Conservation (phyloP, 2,329 filamentous ascomycete genomes). For the Colletotrichum siamense region DNA sequence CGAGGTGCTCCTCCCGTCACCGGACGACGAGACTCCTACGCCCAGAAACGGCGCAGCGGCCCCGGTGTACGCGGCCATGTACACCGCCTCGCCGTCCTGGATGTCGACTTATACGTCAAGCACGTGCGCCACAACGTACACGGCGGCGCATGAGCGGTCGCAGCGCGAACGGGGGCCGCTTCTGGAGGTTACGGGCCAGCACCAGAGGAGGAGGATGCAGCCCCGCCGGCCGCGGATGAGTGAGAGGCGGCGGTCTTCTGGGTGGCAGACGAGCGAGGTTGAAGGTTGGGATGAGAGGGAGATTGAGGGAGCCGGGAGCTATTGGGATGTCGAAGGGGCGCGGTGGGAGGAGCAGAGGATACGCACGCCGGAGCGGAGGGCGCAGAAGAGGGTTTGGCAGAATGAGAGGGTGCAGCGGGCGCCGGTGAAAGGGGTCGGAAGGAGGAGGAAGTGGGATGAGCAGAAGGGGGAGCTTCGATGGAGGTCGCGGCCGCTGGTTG, state of each 20-base stretch:
- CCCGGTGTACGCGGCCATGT: not conserved
- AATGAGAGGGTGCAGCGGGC: not conserved
- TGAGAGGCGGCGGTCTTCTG: not conserved
- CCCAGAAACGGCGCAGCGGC: too few species aligned
- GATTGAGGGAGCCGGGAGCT: not conserved
- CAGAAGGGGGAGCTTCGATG: not conserved
- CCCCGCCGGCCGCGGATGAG: not conserved
- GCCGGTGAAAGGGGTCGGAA: not conserved
- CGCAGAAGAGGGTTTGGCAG: not conserved
- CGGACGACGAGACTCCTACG: not conserved
- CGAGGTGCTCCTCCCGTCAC: not conserved
- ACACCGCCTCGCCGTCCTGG: conserved; percentile 9
- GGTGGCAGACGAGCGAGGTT: not conserved
- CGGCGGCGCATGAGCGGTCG: not conserved
- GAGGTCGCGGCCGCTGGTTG: not conserved
- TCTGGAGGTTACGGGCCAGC: not conserved
- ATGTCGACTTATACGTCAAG: conserved; percentile 15
- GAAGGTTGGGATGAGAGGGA: not conserved
- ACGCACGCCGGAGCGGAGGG: not conserved
- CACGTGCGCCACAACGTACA: conserved; percentile 5
- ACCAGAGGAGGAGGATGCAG: not conserved
- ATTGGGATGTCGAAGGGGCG: conserved; percentile 7
- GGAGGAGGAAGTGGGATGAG: not conserved
- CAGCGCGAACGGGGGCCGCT: not conserved
- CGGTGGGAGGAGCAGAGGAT: conserved; percentile 10